Evolutionary conservation across 2,329 filamentous ascomycete species (phyloP).

Genomic region (Diaporthe sp.): DNA sequence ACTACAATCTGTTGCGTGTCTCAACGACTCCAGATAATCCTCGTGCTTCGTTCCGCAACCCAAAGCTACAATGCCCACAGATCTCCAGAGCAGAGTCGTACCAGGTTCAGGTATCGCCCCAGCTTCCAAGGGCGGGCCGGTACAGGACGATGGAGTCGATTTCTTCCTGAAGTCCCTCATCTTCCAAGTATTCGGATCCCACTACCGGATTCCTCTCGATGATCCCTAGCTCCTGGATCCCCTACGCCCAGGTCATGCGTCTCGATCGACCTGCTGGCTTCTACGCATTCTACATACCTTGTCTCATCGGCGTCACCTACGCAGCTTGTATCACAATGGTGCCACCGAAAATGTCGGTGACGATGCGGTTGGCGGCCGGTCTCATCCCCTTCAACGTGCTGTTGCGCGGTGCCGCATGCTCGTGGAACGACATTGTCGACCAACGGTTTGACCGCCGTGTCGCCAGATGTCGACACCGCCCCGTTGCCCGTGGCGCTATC

Average conservation of each 20-base stretch:
- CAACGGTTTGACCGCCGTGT: conserved; percentile 67
- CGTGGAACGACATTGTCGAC: conserved; percentile 70
- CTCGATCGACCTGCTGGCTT: conserved; percentile 65
- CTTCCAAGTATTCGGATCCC: neutral
- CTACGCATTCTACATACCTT: conserved; percentile 67
- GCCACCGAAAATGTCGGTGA: conserved; percentile 40
- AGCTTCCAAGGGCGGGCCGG: no score
- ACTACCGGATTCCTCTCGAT: neutral
- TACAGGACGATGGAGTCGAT: neutral
- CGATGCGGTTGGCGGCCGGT: conserved; percentile 51
- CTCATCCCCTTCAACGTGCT: conserved; percentile 55
- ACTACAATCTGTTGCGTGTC: no score
- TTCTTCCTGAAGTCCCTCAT: neutral
- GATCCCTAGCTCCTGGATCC: conserved; percentile 59
- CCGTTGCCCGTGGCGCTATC: conserved; percentile 65
- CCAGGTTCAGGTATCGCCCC: no score
- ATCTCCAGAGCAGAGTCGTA: no score
- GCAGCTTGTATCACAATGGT: conserved; percentile 53
- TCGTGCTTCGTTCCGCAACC: no score
- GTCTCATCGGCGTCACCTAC: conserved; percentile 60
- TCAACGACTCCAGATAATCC: no score
- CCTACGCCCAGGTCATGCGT: conserved; percentile 67
- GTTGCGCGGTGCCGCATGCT: conserved; percentile 61
- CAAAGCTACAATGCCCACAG: no score
- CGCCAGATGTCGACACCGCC: conserved; percentile 63